Percentiles rank a stretch among this genome's conserved stretches.
Evolutionary conservation across 2,329 filamentous ascomycete genomes (phyloP).

Genomic region (Microcyclosporella mali): DNA sequence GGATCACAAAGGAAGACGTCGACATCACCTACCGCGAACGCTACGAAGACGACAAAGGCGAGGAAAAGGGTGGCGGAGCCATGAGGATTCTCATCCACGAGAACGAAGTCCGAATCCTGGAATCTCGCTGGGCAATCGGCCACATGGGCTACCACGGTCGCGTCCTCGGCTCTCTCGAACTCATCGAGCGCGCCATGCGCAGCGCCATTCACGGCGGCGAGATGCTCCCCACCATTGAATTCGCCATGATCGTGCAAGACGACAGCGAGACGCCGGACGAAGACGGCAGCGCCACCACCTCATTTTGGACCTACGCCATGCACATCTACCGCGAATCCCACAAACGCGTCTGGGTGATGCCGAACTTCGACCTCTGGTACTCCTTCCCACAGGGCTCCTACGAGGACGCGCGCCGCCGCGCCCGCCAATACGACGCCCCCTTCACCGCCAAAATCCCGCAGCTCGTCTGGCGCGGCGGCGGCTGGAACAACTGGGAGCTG

Average conservation of each 20-base stretch:
- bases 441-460: slow-evolving; percentile 21
- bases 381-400: slow-evolving; percentile 23
- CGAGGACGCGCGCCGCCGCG: slow-evolving; percentile 19
- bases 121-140: slow-evolving; percentile 11
- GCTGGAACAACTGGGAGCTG: slow-evolving; percentile 18
- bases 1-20: slow-evolving; percentile 19
- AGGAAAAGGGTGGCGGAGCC: slow-evolving; percentile 5
- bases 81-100: slow-evolving; percentile 16
- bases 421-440: slow-evolving; percentile 12
- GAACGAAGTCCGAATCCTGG: slow-evolving; percentile 16
- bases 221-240: slow-evolving; percentile 17
- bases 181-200: slow-evolving; percentile 15
- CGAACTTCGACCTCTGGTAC: slow-evolving; percentile 47
- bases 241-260: slow-evolving; percentile 13
- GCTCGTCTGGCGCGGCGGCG: slow-evolving; percentile 24
- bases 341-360: slow-evolving; percentile 44
- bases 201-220: slow-evolving; percentile 13
- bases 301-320: slow-evolving; percentile 14
- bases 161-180: slow-evolving; percentile 10
- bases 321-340: slow-evolving; percentile 20
- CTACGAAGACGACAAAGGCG: neutral
- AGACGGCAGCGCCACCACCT: slow-evolving; percentile 14
- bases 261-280: slow-evolving; percentile 5
- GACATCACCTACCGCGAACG: slow-evolving; percentile 5
- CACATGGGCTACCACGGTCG: slow-evolving; percentile 11